These are phyloP conservation scores for Cryptococcus sp. DNA, from an alignment of 1,284 basidiomycete genomes.

Conservation along the genomic window DNA sequence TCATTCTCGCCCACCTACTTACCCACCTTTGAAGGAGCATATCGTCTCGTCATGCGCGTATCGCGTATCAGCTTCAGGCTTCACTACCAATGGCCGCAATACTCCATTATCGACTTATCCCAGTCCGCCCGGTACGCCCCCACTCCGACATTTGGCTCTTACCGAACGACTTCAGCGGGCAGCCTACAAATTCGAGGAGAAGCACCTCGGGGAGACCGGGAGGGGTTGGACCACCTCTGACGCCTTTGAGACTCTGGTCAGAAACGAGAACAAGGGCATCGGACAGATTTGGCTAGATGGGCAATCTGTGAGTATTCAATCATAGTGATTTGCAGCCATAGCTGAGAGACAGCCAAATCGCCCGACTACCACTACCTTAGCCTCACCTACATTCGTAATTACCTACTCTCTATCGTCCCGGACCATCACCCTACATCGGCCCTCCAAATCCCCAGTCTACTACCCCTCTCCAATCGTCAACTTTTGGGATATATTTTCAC, in stretches of 20 bases:
- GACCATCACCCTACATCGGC: slow-evolving; percentile 26
- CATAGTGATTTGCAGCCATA: not conserved
- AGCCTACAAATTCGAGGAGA: slow-evolving; percentile 15
- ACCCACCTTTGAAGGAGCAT: slow-evolving; percentile 27
- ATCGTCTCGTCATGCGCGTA: slow-evolving; percentile 38
- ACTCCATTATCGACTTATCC: not conserved
- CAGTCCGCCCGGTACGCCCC: not conserved
- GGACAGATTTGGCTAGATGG: slow-evolving; percentile 54
- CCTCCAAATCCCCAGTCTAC: not conserved
- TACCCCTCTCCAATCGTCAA: slow-evolving; percentile 21
- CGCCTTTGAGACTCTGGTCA: slow-evolving; percentile 48
- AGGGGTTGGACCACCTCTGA: slow-evolving; percentile 27
- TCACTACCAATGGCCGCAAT: not conserved
- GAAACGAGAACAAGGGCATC: slow-evolving; percentile 27
- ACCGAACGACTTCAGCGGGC: not conserved
- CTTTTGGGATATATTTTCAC: slow-evolving; percentile 45
- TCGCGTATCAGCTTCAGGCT: slow-evolving; percentile 20
- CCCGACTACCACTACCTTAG: slow-evolving; percentile 41
- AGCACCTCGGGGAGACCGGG: slow-evolving; percentile 19
- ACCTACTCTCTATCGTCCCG: slow-evolving; percentile 39
- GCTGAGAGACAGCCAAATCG: slow-evolving; percentile 28
- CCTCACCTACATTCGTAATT: slow-evolving; percentile 37
- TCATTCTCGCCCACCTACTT: slow-evolving; percentile 24
- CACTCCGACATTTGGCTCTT: slow-evolving; percentile 8
- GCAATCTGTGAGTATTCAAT: slow-evolving; percentile 34